Conservation (phyloP, 2,329 filamentous ascomycete species). For the Xylaria sp. region DNA sequence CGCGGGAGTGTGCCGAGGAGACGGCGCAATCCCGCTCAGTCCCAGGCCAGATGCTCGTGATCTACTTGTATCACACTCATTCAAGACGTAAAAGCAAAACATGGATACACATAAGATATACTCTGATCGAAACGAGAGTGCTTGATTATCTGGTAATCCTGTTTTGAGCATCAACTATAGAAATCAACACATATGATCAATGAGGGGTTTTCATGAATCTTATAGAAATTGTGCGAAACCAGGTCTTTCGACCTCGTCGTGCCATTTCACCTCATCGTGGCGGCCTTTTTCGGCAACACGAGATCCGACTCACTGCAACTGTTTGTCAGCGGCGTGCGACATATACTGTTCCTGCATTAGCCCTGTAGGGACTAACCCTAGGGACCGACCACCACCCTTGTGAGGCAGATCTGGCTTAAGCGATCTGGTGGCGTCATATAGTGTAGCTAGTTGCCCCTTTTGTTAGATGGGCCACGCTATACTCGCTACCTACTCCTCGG, state of each 20-base stretch:
- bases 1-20: neutral
- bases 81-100: slow-evolving; percentile 5
- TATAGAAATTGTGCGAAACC: slow-evolving; percentile 13
- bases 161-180: slow-evolving; percentile 21
- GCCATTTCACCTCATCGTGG: slow-evolving; percentile 11
- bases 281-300: slow-evolving; percentile 8
- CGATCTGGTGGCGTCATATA: neutral
- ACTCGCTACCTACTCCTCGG: neutral
- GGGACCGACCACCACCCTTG: neutral
- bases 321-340: slow-evolving; percentile 27
- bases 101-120: neutral
- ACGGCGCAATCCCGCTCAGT: slow-evolving; percentile 1
- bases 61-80: slow-evolving; percentile 30
- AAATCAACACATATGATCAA: slow-evolving; percentile 7
- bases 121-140: slow-evolving; percentile 15
- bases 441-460: neutral
- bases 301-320: slow-evolving; percentile 14
- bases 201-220: neutral
- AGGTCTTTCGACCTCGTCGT: slow-evolving; percentile 10
- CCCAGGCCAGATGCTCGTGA: slow-evolving; percentile 16
- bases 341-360: slow-evolving; percentile 34
- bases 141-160: slow-evolving; percentile 25
- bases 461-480: slow-evolving; percentile 1
- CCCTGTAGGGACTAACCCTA: slow-evolving; percentile 12
- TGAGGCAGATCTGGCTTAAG: neutral